Percentiles rank a stretch among this genome's conserved stretches.
These are phyloP conservation scores for Erodium trifolium DNA, from an alignment of 441 rosid species.

Conservation along the genomic window DNA sequence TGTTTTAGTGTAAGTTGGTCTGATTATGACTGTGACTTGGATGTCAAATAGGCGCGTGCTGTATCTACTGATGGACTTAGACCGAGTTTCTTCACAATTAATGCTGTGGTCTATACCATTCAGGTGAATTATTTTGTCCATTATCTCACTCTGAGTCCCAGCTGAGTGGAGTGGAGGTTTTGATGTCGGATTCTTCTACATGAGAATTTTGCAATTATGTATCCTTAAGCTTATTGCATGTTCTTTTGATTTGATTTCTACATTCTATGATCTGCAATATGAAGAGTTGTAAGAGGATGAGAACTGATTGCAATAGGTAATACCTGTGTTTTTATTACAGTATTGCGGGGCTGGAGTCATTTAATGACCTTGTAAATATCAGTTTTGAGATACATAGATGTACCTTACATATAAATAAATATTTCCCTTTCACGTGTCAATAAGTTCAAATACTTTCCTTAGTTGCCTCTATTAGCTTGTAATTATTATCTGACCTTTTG, in stretches of 20 bases:
- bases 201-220: slow-evolving; percentile 14
- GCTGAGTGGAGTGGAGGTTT: slow-evolving; percentile 7
- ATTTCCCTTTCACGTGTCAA: slow-evolving; percentile 4
- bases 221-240: not conserved
- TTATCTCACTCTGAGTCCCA: slow-evolving; percentile 16
- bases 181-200: slow-evolving; percentile 19
- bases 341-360: not conserved
- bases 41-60: slow-evolving; percentile 64
- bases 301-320: not conserved
- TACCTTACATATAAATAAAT: too few relatives aligned
- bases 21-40: slow-evolving; percentile 15
- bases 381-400: not conserved
- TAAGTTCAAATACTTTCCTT: not conserved
- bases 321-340: not conserved
- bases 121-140: slow-evolving; percentile 51
- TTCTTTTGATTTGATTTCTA: not conserved
- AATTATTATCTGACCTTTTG: not conserved
- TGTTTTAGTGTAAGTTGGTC: slow-evolving; percentile 1
- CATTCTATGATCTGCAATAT: not conserved
- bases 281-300: not conserved
- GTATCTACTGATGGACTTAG: slow-evolving; percentile 80
- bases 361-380: slow-evolving; percentile 11
- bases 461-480: not conserved
- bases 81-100: slow-evolving; percentile 68
- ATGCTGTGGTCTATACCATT: slow-evolving; percentile 60